Conservation (phyloP, 108 stramenopile genomes). For the Nannochloropsis oceanica region DNA sequence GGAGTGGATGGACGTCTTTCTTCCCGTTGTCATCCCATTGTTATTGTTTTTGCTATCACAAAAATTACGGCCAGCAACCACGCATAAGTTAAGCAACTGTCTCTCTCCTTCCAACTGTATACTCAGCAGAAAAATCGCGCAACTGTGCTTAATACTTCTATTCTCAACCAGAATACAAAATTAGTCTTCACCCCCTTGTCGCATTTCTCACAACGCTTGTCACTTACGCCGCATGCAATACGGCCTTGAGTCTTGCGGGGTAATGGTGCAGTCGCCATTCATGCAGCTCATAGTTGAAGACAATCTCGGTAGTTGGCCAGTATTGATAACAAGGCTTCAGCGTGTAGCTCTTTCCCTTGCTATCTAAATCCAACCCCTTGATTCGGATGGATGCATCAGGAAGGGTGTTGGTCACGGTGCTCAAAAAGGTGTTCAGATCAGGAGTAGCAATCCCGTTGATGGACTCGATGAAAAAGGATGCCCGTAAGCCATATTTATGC, state of each 20-base stretch:
- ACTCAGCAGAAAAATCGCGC: too few relatives aligned
- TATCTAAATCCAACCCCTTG: neutral
- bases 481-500: conserved; percentile 29
- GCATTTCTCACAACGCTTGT: too few relatives aligned
- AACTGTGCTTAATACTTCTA: too few relatives aligned
- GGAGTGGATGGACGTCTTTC: too few relatives aligned
- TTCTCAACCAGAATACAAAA: too few relatives aligned
- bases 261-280: neutral
- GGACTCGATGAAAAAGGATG: conserved; percentile 15
- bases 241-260: neutral
- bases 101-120: too few relatives aligned
- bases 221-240: neutral
- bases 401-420: neutral
- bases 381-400: conserved; percentile 4
- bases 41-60: too few relatives aligned
- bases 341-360: neutral
- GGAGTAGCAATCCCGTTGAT: conserved; percentile 25
- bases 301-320: neutral
- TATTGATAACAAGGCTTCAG: neutral
- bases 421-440: conserved; percentile 29
- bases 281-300: neutral
- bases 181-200: too few relatives aligned
- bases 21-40: too few relatives aligned
- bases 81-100: too few relatives aligned
- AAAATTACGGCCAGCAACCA: too few relatives aligned